Conservation (phyloP, 2,329 filamentous ascomycete species). For the Penicillium griseofulvum region DNA sequence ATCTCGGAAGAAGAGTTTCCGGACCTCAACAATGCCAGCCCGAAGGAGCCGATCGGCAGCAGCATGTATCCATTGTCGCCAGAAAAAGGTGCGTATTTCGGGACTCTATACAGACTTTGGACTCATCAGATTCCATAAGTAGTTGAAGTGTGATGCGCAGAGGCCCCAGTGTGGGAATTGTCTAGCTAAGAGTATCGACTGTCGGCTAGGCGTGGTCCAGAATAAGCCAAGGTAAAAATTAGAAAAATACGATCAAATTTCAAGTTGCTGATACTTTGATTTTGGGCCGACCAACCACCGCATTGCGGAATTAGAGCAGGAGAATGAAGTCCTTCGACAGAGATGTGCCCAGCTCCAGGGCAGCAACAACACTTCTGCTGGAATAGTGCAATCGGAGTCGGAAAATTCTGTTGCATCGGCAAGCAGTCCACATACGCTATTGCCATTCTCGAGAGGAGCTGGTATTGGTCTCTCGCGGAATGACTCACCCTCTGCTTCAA, state of each 20-base stretch:
- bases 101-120: no score
- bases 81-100: constrained; percentile 30
- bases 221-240: constrained; percentile 24
- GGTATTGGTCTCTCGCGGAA: constrained; percentile 9
- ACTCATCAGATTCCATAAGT: not conserved
- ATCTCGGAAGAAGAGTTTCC: constrained; percentile 9
- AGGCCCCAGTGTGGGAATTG: constrained; percentile 49
- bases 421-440: constrained; percentile 2
- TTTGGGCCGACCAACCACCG: constrained; percentile 29
- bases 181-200: constrained; percentile 46
- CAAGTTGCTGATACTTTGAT: not conserved
- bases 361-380: not conserved
- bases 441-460: not conserved
- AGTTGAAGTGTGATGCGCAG: constrained; percentile 53
- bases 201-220: constrained; percentile 41
- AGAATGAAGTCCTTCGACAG: constrained; percentile 25
- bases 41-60: constrained; percentile 23
- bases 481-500: constrained; percentile 6
- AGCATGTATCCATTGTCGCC: constrained; percentile 41
- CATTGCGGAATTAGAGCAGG: constrained; percentile 23
- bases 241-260: not conserved
- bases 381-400: constrained; percentile 1
- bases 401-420: constrained; percentile 6
- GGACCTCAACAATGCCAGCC: constrained; percentile 14
- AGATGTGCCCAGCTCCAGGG: constrained; percentile 8